These are phyloP conservation scores for Wickerhamiella infanticola DNA, from an alignment of 1,139 yeast species.

Conservation along the genomic window DNA sequence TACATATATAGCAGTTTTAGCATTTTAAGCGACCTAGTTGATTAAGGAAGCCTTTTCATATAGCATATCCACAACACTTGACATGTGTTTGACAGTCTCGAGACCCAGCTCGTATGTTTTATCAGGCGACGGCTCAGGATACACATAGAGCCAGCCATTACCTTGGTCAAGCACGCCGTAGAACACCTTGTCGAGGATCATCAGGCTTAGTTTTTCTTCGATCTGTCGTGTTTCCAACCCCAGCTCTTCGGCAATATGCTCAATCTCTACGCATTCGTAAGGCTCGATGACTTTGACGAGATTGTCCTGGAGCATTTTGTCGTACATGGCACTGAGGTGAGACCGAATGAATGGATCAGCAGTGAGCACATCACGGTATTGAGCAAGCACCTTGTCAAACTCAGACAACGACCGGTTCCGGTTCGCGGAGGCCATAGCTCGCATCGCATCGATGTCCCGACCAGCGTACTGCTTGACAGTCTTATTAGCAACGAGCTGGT, in stretches of 20 bases:
- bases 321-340: constrained; percentile 86
- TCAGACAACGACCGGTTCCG: constrained; percentile 81
- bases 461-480: constrained; percentile 70
- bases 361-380: constrained; percentile 61
- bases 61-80: constrained; percentile 74
- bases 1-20: background rate
- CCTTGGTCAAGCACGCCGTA: constrained; percentile 97
- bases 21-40: constrained; percentile 5
- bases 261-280: constrained; percentile 82
- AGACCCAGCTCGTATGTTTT: constrained; percentile 80
- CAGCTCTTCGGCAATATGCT: constrained; percentile 74
- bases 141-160: constrained; percentile 89
- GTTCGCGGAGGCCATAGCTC: constrained; percentile 80
- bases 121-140: constrained; percentile 79
- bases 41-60: constrained; percentile 79
- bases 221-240: constrained; percentile 82
- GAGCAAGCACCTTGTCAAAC: constrained; percentile 63
- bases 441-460: constrained; percentile 74
- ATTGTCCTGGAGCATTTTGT: constrained; percentile 83
- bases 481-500: constrained; percentile 59
- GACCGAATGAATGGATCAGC: constrained; percentile 80
- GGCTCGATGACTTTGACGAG: constrained; percentile 91
- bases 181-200: constrained; percentile 89
- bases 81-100: constrained; percentile 75
- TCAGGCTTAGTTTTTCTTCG: constrained; percentile 87